A percentile compares a stretch with the other conserved stretches of the same genome.
Evolutionary conservation across 768 basidiomycete species (phyloP).

Genomic region (Agaricus sinodeliciosus): DNA sequence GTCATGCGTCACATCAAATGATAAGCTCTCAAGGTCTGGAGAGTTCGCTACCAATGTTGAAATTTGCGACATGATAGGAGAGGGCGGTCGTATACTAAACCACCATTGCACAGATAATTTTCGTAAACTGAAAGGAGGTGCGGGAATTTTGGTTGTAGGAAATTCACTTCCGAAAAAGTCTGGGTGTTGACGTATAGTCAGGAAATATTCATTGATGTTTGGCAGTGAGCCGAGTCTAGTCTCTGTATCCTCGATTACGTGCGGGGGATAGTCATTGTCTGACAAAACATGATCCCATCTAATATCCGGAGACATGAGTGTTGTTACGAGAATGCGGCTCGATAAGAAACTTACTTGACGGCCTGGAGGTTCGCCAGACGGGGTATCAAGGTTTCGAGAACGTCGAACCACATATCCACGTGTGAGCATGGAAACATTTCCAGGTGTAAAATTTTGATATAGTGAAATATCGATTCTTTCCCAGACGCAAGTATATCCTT

Average conservation of each 20-base stretch:
- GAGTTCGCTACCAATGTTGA: neutral
- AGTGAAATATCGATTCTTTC: neutral
- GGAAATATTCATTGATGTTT: neutral
- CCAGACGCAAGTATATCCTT: neutral
- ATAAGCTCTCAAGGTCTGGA: slow-evolving; percentile 1
- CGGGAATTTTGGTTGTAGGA: neutral
- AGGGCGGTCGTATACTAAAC: neutral
- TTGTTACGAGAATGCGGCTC: neutral
- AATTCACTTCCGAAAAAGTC: neutral
- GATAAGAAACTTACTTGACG: neutral
- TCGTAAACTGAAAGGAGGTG: neutral
- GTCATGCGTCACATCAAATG: neutral
- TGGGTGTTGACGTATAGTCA: neutral
- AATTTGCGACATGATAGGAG: neutral
- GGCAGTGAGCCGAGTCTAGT: neutral
- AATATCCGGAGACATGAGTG: neutral
- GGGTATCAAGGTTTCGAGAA: neutral
- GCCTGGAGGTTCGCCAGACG: neutral
- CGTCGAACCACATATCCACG: neutral
- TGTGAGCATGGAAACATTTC: neutral
- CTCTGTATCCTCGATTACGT: neutral
- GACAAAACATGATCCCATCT: neutral
- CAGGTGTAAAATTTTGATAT: neutral
- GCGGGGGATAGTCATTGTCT: neutral
- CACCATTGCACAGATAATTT: neutral